Conservation (phyloP, 2,329 filamentous ascomycete genomes). For the Coleophoma cylindrospora region DNA sequence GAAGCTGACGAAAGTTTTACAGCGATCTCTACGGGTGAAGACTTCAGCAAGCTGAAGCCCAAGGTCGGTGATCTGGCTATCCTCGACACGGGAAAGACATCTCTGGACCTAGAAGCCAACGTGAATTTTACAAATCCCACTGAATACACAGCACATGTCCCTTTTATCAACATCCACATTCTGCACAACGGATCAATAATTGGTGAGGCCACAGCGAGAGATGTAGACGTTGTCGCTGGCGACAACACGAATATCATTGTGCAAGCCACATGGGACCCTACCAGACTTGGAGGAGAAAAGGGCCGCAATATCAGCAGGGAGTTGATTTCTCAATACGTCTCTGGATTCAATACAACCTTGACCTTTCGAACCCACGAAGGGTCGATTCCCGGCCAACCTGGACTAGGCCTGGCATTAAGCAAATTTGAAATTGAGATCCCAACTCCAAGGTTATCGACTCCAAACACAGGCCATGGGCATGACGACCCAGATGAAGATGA, state of each 20-base stretch:
- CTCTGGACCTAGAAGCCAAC: constrained; percentile 64
- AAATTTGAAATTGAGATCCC: constrained; percentile 66
- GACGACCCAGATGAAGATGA: constrained; percentile 32
- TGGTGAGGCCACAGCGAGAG: constrained; percentile 65
- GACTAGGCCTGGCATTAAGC: constrained; percentile 68
- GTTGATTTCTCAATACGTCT: constrained; percentile 80
- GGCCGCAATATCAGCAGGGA: constrained; percentile 62
- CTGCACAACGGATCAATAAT: constrained; percentile 68
- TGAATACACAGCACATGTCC: constrained; percentile 76
- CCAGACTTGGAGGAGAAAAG: constrained; percentile 51
- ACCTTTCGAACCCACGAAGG: constrained; percentile 65
- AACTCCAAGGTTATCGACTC: constrained; percentile 61
- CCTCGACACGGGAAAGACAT: constrained; percentile 64
- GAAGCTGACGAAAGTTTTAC: constrained; percentile 26
- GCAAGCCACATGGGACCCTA: constrained; percentile 70
- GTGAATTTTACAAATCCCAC: constrained; percentile 91
- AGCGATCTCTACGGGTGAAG: constrained; percentile 53
- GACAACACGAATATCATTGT: constrained; percentile 67
- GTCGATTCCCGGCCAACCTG: constrained; percentile 69
- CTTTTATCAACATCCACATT: constrained; percentile 73
- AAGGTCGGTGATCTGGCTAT: constrained; percentile 69
- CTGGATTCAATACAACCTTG: constrained; percentile 79
- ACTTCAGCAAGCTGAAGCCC: constrained; percentile 46
- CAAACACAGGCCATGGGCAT: constrained; percentile 37
- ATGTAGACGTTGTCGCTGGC: constrained; percentile 61